Evolutionary conservation across 2,329 filamentous ascomycete species (phyloP).

Genomic region (Boeremia lycopersici): DNA sequence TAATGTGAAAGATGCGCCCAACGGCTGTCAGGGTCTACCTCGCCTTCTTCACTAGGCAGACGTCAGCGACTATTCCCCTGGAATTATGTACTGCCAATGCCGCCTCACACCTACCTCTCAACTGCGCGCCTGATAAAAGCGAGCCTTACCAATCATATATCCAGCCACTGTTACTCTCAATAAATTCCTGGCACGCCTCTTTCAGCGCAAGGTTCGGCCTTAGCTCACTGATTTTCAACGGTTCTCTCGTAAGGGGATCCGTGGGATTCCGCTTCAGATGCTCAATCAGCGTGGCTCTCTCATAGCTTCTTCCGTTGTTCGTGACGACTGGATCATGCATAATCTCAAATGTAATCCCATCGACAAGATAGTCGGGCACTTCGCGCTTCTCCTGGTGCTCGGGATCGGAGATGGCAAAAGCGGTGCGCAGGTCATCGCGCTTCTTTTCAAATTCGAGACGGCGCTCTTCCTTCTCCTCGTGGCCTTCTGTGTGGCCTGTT

Average conservation of each 20-base stretch:
- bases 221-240: constrained; percentile 71
- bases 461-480: constrained; percentile 57
- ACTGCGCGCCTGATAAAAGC: constrained; percentile 18
- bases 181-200: constrained; percentile 82
- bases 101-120: constrained; percentile 22
- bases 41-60: constrained; percentile 31
- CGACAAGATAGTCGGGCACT: constrained; percentile 77
- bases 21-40: constrained; percentile 30
- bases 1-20: constrained; percentile 39
- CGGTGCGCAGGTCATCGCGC: constrained; percentile 51
- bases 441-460: constrained; percentile 47
- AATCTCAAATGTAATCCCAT: constrained; percentile 75
- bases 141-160: constrained; percentile 79
- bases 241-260: constrained; percentile 84
- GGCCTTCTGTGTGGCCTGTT: constrained; percentile 52
- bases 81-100: background rate
- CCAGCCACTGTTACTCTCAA: constrained; percentile 82
- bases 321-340: constrained; percentile 76
- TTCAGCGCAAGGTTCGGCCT: constrained; percentile 82
- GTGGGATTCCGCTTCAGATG: constrained; percentile 76
- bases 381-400: constrained; percentile 53
- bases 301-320: constrained; percentile 88
- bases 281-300: constrained; percentile 82
- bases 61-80: constrained; percentile 23
- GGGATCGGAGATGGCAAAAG: constrained; percentile 56